Evolutionary conservation across 1,139 yeast genomes (phyloP), one percentile per base, ranked within the genome.

Genomic region (Dujonia santamariae): DNA sequence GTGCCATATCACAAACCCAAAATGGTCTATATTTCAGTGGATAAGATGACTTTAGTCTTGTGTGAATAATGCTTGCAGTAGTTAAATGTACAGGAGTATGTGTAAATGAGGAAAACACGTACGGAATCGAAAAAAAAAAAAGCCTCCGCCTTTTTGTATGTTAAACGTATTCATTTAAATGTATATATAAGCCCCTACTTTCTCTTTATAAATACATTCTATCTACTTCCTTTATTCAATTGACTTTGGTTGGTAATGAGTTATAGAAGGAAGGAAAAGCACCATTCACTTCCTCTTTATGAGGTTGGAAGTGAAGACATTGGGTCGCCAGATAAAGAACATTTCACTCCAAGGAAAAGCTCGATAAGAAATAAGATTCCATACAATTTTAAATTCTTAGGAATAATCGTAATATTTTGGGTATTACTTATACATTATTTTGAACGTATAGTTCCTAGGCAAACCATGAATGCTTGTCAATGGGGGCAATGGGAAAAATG

Each of bases 401-500:
- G 31, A 11, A 17, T 48, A 0, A 35, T 67, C 23, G 41, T 48
- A 32, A n/a, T 63, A 22, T 32, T 55, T 1, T 81, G 87, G 87
- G 27, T 73, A 0, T 22, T 61, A 0, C 37, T 72, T 3, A 58
- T 83, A 2, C 80, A 78, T 46, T 76, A 76, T 50, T 74, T 69
- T 41, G 96, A 87, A 51, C 56, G 87, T 30, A 55, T 68, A 1
- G 66, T 68, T n/a, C 84, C 83, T 0, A 59, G 56, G 29, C 51
- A 57, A 17, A 64, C 75, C 0, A 57, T 85, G 17, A 49, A 51
- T 2, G 48, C 54, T 27, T 87, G 96, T 48, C 49, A 58, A 4
- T 86, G 95, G 95, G 41, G 56, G 3, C 53, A 54, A 0, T 80
- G 90, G 87, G 87, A 82, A 42, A 33, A 51, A 2, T 77, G 83